Conservation (phyloP, 768 basidiomycete species). For the Suillus paluster region DNA sequence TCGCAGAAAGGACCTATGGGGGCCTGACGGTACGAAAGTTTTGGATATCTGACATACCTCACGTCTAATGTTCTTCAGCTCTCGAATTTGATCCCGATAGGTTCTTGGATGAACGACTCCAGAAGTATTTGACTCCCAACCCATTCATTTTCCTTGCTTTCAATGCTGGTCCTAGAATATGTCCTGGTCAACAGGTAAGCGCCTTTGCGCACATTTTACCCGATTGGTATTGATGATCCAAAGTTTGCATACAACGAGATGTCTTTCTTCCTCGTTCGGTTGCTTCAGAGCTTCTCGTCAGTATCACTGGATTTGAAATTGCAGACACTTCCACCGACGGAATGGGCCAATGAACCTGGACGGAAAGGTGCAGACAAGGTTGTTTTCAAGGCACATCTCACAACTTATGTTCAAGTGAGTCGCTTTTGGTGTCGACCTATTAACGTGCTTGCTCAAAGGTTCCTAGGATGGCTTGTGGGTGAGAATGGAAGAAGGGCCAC, state of each 20-base stretch:
- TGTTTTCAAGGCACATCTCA: constrained; percentile 43
- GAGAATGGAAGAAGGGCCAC: constrained; percentile 22
- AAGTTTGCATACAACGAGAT: constrained; percentile 62
- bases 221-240: background rate
- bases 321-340: constrained; percentile 37
- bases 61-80: constrained; percentile 15
- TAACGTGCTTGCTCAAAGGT: background rate
- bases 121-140: constrained; percentile 57
- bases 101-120: constrained; percentile 61
- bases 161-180: constrained; percentile 70
- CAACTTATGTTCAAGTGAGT: constrained; percentile 47
- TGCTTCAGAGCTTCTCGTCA: constrained; percentile 52
- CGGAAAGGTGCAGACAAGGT: constrained; percentile 47
- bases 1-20: constrained; percentile 44
- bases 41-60: background rate
- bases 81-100: constrained; percentile 64
- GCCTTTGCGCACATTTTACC: background rate
- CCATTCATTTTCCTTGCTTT: constrained; percentile 75
- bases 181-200: constrained; percentile 53
- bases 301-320: constrained; percentile 44
- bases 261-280: constrained; percentile 56
- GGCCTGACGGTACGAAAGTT: constrained; percentile 36
- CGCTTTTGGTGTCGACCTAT: background rate
- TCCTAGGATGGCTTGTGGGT: constrained; percentile 31
- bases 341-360: constrained; percentile 38